Conservation (phyloP, 2,329 filamentous ascomycete species). For the Coleophoma crateriformis region DNA sequence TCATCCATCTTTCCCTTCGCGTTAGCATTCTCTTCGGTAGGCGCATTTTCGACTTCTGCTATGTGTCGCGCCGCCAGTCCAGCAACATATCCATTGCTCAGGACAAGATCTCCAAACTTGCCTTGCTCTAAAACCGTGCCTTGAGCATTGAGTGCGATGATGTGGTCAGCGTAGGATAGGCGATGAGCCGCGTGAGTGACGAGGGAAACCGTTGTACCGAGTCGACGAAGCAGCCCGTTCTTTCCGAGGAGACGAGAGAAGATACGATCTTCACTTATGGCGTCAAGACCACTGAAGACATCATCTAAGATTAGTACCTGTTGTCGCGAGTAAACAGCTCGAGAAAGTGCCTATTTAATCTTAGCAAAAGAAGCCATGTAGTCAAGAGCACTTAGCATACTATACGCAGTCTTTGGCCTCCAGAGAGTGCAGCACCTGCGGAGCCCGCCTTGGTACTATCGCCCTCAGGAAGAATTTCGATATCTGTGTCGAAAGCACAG, state of each 20-base stretch:
- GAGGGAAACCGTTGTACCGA: conserved; percentile 30
- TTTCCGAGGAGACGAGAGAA: conserved; percentile 15
- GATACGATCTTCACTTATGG: conserved; percentile 15
- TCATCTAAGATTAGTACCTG: conserved; percentile 21
- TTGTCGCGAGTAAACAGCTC: conserved; percentile 33
- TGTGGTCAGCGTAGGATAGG: conserved; percentile 14
- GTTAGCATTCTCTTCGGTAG: background rate
- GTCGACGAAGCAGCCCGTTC: conserved; percentile 13
- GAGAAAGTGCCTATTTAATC: conserved; percentile 44
- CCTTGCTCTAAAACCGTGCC: conserved; percentile 5
- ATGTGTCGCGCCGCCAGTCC: conserved; percentile 9
- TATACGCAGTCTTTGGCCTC: conserved; percentile 17
- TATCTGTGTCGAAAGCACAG: conserved; percentile 55
- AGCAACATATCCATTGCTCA: conserved; percentile 12
- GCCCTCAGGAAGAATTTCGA: conserved; percentile 28
- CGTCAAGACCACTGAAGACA: conserved; percentile 23
- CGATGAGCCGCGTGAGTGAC: conserved; percentile 26
- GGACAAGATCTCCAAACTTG: conserved; percentile 8
- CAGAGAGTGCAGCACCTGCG: conserved; percentile 24
- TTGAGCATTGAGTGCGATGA: conserved; percentile 3
- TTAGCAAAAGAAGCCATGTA: conserved; percentile 4
- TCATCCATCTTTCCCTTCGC: conserved; percentile 2
- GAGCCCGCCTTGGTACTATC: conserved; percentile 21
- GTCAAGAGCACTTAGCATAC: conserved; percentile 11
- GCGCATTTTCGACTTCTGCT: conserved; percentile 2